These are phyloP conservation scores for Endoconidiophora laricicola DNA, from an alignment of 2,329 filamentous ascomycete species.

Conservation along the genomic window DNA sequence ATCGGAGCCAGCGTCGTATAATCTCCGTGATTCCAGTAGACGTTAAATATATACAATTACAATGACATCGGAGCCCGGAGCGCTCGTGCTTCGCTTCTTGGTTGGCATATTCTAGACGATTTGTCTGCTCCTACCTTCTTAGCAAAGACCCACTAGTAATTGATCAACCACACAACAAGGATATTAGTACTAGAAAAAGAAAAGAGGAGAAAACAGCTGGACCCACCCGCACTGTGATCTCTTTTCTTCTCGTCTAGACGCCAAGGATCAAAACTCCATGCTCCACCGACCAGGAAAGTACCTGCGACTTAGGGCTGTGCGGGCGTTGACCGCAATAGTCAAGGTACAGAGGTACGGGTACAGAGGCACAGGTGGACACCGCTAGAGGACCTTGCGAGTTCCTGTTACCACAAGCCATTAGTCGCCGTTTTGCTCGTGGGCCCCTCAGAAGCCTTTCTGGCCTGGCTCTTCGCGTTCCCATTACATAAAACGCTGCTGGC, in stretches of 20 bases:
- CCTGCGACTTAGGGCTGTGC: constrained; percentile 3
- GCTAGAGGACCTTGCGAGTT: too few relatives aligned
- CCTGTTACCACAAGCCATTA: too few relatives aligned
- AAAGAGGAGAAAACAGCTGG: not conserved
- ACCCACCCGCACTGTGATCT: constrained; percentile 1
- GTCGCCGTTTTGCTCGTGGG: too few relatives aligned
- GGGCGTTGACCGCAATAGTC: not conserved
- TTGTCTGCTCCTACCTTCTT: too few relatives aligned
- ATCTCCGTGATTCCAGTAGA: too few relatives aligned
- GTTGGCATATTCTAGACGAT: too few relatives aligned
- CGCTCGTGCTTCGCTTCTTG: too few relatives aligned
- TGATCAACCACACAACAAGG: not conserved
- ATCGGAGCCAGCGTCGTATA: too few relatives aligned
- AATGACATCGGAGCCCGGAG: too few relatives aligned
- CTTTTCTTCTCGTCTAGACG: not conserved
- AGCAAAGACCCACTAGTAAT: too few relatives aligned
- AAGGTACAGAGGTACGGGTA: not conserved
- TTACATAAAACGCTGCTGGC: constrained; percentile 15
- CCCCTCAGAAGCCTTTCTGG: not conserved
- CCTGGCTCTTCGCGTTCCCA: constrained; percentile 10
- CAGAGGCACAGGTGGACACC: not conserved
- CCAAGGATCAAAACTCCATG: not conserved
- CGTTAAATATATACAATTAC: too few relatives aligned
- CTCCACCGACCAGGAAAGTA: not conserved
- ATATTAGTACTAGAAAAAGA: not conserved